These are phyloP conservation scores for Copromyces sp. DNA, from an alignment of 495 filamentous ascomycete species.

Conservation along the genomic window DNA sequence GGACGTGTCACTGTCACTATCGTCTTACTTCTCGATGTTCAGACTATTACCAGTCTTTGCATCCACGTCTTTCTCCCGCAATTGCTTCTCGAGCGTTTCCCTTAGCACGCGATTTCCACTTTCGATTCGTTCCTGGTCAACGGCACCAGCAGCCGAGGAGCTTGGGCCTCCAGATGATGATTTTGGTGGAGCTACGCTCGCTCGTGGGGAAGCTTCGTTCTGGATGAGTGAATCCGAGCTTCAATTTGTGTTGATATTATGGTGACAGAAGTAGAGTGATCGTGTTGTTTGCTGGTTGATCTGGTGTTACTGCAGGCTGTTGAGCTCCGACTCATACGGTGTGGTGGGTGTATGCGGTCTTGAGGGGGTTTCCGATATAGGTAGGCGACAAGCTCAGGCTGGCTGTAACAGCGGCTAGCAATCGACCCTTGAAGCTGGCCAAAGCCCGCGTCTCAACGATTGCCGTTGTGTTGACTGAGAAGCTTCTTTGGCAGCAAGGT, in stretches of 20 bases:
- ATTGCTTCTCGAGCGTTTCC: background rate
- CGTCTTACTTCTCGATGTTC: background rate
- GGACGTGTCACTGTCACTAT: background rate
- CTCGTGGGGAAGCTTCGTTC: background rate
- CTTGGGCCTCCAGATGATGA: background rate
- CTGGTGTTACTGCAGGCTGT: constrained; percentile 9
- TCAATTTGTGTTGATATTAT: background rate
- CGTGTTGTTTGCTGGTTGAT: background rate
- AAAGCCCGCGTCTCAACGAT: background rate
- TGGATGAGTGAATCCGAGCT: background rate
- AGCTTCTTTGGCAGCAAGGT: background rate
- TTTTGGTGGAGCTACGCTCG: background rate
- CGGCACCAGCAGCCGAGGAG: background rate
- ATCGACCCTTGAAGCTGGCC: background rate
- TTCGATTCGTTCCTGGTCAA: background rate
- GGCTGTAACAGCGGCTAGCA: constrained; percentile 3
- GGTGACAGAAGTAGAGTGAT: background rate
- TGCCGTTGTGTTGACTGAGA: background rate
- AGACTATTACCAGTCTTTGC: background rate
- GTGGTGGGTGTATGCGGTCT: constrained; percentile 7
- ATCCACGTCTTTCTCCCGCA: background rate
- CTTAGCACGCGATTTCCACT: background rate
- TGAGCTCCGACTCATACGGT: constrained; percentile 12
- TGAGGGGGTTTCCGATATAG: constrained; percentile 17
- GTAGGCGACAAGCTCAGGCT: constrained; percentile 17